Evolutionary conservation across 1,284 basidiomycete species (phyloP).

Genomic region (Inonotus hispidus): DNA sequence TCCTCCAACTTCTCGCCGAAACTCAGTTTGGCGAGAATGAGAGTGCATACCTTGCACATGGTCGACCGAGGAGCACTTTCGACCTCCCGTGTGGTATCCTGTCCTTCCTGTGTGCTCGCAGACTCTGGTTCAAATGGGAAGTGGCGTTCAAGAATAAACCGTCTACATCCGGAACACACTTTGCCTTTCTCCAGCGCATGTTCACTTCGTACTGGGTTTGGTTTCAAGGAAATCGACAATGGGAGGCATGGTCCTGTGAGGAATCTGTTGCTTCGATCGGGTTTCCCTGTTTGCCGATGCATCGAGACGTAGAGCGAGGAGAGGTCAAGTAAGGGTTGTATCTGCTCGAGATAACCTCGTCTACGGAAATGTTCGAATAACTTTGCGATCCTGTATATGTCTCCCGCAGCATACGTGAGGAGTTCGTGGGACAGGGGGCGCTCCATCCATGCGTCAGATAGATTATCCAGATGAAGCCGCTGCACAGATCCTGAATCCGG

Average conservation of each 20-base stretch:
- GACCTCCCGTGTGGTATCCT: neutral
- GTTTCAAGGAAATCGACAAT: neutral
- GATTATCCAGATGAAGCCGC: conserved; percentile 32
- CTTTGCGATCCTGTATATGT: conserved; percentile 35
- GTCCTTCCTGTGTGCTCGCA: neutral
- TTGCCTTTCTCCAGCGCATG: neutral
- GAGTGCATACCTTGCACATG: neutral
- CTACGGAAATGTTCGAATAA: conserved; percentile 32
- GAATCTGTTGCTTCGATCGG: neutral
- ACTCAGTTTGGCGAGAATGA: neutral
- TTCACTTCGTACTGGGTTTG: neutral
- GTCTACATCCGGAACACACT: neutral
- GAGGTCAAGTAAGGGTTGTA: neutral
- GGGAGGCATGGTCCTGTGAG: neutral
- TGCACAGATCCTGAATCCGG: conserved; percentile 30
- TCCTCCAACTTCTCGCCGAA: neutral
- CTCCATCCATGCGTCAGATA: conserved; percentile 30
- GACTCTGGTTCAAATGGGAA: neutral
- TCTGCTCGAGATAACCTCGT: conserved; percentile 20
- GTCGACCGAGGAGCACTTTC: neutral
- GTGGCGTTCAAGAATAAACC: neutral
- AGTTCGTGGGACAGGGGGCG: conserved; percentile 34
- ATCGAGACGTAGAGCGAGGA: neutral
- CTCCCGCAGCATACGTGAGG: conserved; percentile 37
- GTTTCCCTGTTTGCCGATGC: neutral